Evolutionary conservation across 169 alveolate species (phyloP).

Genomic region (Cryptosporidium canis): DNA sequence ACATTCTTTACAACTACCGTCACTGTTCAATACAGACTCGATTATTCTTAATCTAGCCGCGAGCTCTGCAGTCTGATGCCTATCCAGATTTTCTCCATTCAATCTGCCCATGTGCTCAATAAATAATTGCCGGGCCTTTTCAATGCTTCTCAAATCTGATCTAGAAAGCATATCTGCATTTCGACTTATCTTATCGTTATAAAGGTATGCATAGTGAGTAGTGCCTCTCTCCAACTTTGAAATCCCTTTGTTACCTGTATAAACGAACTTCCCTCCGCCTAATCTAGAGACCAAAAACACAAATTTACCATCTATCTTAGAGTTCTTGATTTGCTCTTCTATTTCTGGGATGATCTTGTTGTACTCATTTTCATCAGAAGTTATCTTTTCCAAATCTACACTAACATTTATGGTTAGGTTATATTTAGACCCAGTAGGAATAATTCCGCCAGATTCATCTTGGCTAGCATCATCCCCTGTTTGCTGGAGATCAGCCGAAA

Average conservation of each 20-base stretch:
- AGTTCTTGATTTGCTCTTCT: background rate
- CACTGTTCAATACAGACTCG: conserved; percentile 7
- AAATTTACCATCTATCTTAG: background rate
- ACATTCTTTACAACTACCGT: conserved; percentile 29
- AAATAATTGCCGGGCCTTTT: conserved; percentile 24
- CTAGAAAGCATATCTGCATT: conserved; percentile 35
- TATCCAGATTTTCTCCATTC: background rate
- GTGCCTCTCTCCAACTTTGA: background rate
- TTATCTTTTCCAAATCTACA: background rate
- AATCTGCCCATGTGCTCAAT: conserved; percentile 9
- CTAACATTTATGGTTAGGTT: background rate
- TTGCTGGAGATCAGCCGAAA: background rate
- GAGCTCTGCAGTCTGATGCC: background rate
- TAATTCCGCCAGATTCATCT: background rate
- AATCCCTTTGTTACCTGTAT: conserved; percentile 34
- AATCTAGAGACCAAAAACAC: background rate
- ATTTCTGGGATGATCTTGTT: background rate
- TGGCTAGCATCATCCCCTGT: background rate
- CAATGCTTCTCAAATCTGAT: conserved; percentile 54
- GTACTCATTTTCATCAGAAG: background rate
- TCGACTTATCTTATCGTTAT: background rate
- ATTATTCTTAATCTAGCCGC: conserved; percentile 49
- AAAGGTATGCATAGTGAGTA: conserved; percentile 50
- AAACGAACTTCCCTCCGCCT: background rate
- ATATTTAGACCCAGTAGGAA: background rate